These are phyloP conservation scores for Comarum palustre DNA, from an alignment of 306 rosid species.

Conservation along the genomic window DNA sequence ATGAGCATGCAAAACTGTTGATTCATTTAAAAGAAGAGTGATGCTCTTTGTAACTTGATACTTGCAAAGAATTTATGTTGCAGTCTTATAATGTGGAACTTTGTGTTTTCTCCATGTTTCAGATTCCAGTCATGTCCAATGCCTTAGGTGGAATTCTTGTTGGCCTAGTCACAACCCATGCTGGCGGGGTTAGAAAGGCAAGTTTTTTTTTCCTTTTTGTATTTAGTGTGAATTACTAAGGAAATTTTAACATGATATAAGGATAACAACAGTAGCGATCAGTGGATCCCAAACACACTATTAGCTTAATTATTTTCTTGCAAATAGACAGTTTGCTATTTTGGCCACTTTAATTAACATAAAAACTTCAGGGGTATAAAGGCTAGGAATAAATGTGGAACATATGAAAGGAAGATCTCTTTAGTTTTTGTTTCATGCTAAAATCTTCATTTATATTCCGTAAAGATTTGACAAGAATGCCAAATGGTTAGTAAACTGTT, in stretches of 20 bases:
- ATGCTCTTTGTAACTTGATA: background rate
- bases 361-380: background rate
- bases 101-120: slow-evolving; percentile 25
- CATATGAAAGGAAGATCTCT: background rate
- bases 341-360: slow-evolving; percentile 6
- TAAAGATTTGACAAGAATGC: background rate
- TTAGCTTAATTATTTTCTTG: background rate
- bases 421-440: slow-evolving; percentile 5
- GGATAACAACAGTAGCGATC: slow-evolving; percentile 6
- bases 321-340: slow-evolving; percentile 12
- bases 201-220: background rate
- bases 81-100: slow-evolving; percentile 13
- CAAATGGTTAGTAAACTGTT: background rate
- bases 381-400: background rate
- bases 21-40: background rate
- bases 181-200: slow-evolving; percentile 98
- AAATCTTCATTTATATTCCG: background rate
- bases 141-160: slow-evolving; percentile 98
- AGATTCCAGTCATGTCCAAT: slow-evolving; percentile 81
- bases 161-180: slow-evolving; percentile 80
- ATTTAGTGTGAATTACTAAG: slow-evolving; percentile 43
- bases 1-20: background rate
- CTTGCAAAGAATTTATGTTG: background rate
- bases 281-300: background rate
- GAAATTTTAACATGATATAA: slow-evolving; percentile 38